A percentile compares a stretch with the other conserved stretches of the same genome.
Conservation (phyloP, 805 yeast genomes). For the Metschnikowia matae region DNA sequence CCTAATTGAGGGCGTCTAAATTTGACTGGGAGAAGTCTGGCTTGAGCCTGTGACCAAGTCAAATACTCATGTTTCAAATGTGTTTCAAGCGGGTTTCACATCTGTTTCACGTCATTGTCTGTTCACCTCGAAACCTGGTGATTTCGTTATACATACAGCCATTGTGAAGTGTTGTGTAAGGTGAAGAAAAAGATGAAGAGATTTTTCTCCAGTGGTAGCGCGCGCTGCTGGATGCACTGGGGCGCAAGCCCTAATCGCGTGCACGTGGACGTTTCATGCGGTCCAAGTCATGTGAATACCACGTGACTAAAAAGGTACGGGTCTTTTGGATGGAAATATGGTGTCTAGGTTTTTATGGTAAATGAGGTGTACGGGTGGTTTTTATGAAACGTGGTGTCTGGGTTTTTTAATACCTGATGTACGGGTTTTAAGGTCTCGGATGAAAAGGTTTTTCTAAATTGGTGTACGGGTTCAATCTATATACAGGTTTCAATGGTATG, state of each 20-base stretch:
- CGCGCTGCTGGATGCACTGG: slow-evolving; percentile 3
- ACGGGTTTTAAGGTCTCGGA: too few species aligned
- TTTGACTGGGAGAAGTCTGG: too few species aligned
- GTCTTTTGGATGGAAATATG: not conserved
- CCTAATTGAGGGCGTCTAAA: too few species aligned
- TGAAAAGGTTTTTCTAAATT: too few species aligned
- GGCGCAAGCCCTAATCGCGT: slow-evolving; percentile 16
- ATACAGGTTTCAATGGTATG: not conserved
- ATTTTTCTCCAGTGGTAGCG: slow-evolving; percentile 2
- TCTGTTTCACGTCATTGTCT: not conserved
- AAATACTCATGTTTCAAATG: not conserved
- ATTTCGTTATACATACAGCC: slow-evolving; percentile 19
- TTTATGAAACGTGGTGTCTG: too few species aligned
- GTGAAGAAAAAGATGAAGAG: slow-evolving; percentile 5
- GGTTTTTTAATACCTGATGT: too few species aligned
- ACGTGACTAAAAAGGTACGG: not conserved
- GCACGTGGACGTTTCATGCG: not conserved
- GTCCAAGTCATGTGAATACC: not conserved
- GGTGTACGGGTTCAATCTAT: not conserved
- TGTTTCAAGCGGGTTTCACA: not conserved
- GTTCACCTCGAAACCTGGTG: not conserved
- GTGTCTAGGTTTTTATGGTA: too few species aligned
- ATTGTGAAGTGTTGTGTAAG: slow-evolving; percentile 16
- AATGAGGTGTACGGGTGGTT: not conserved
- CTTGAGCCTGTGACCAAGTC: too few species aligned